Conservation (phyloP, 352 stramenopile genomes). For the Phytophthora sojae region DNA sequence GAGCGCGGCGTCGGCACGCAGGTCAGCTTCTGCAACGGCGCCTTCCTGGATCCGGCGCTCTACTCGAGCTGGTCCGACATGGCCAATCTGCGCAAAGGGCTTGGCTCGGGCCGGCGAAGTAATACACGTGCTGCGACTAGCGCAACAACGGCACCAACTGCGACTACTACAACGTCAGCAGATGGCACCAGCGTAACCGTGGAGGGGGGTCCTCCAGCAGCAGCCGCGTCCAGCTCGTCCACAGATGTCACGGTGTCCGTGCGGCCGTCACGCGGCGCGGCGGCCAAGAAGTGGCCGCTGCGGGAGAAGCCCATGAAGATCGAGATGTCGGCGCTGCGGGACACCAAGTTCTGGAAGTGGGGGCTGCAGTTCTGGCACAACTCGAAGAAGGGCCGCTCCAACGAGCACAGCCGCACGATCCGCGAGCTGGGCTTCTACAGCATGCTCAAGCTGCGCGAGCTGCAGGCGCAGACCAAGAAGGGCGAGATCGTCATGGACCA, state of each 20-base stretch:
- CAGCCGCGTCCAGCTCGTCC: slow-evolving; percentile 39
- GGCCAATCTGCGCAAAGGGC: slow-evolving; percentile 61
- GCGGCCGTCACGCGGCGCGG: slow-evolving; percentile 23
- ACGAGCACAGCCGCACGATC: slow-evolving; percentile 83
- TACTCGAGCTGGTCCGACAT: slow-evolving; percentile 87
- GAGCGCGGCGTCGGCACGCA: slow-evolving; percentile 81
- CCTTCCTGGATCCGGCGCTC: slow-evolving; percentile 83
- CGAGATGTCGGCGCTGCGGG: slow-evolving; percentile 80
- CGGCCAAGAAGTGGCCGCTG: slow-evolving; percentile 51
- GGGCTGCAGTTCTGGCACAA: slow-evolving; percentile 88
- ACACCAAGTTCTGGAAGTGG: slow-evolving; percentile 91
- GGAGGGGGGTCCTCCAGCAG: slow-evolving; percentile 41
- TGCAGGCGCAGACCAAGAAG: slow-evolving; percentile 82
- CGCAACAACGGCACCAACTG: slow-evolving; percentile 14
- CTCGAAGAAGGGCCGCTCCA: slow-evolving; percentile 75
- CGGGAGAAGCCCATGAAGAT: slow-evolving; percentile 84
- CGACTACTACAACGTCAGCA: slow-evolving; percentile 15
- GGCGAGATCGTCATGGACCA: slow-evolving; percentile 89
- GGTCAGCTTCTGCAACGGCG: slow-evolving; percentile 83
- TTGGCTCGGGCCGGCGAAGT: slow-evolving; percentile 13
- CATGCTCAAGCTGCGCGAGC: slow-evolving; percentile 84
- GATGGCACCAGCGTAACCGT: slow-evolving; percentile 51
- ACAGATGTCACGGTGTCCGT: slow-evolving; percentile 36
- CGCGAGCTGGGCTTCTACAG: slow-evolving; percentile 88
- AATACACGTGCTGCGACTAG: slow-evolving; percentile 8